Conservation (phyloP, 441 rosid species). For the Pelargonium cotyledonis region DNA sequence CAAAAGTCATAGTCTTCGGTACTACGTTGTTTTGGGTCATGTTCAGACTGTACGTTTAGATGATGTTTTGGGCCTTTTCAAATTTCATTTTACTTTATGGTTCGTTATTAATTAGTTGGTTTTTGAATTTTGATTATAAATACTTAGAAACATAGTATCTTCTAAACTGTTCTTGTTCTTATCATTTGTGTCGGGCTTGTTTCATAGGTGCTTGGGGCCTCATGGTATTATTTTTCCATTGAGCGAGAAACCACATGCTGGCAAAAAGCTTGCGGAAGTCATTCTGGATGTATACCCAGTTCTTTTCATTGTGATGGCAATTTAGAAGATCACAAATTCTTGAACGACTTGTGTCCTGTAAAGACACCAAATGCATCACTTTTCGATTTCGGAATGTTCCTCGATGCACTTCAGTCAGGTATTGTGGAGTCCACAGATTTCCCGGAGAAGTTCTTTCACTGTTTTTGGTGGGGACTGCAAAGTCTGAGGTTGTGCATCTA, state of each 20-base stretch:
- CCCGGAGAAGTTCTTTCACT: conserved; percentile 60
- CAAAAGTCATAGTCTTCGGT: no score
- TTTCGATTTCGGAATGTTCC: conserved; percentile 69
- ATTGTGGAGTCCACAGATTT: conserved; percentile 58
- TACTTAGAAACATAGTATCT: no score
- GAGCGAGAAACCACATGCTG: conserved; percentile 73
- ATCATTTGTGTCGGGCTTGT: background rate
- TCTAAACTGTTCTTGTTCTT: no score
- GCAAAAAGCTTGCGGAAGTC: conserved; percentile 49
- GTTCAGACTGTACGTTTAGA: no score
- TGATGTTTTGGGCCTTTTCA: no score
- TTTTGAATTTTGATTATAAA: background rate
- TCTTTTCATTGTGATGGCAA: conserved; percentile 39
- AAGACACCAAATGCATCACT: conserved; percentile 35
- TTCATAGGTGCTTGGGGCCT: conserved; percentile 65
- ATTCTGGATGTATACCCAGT: conserved; percentile 13
- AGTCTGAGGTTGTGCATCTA: conserved; percentile 53
- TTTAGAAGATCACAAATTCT: conserved; percentile 17
- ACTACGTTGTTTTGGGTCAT: no score
- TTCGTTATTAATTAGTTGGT: no score
- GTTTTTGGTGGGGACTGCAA: conserved; percentile 90
- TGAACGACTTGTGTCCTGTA: conserved; percentile 44
- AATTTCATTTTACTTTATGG: no score
- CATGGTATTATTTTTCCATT: conserved; percentile 74
- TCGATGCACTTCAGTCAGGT: conserved; percentile 55